Base-by-base conservation (phyloP, 192 early-diverging fungal species). In the Backusella westeae region DNA sequence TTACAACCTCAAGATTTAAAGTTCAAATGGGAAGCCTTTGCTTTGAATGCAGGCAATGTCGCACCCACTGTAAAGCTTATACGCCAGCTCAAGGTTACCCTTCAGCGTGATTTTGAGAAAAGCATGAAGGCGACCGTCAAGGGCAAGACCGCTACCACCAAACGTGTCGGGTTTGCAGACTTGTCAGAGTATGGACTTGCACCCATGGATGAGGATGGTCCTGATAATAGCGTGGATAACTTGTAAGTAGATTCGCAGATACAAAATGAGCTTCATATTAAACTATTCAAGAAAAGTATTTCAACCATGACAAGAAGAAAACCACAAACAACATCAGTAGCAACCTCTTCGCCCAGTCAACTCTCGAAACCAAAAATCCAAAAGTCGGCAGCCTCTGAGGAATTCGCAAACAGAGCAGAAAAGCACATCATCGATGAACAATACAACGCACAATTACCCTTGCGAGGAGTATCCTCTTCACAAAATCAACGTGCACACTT, bases 361-460 rank as follows among this genome's bases (percentile, higher is more conserved):
- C 10, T 23, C 12, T 38, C 34, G 0, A 26, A 14, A 39, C 34
- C 23, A 69, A 69, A 39, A 72, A 21, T 44, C n/a, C 23, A 21
- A 41, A 80, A 75, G 17, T 76, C 79, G 3, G 9, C n/a, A 15
- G 34, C 76, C 34, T 72, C 81, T 21, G 42, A 78, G 8, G 49
- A 72, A 75, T 88, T 88, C 66, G 71, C 68, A 6, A 85, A 89
- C 26, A 79, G 90, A 19, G 15, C 72, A 41, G 80, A 86, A 56
- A 80, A 78, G 19, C 86, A 81, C 53, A 83, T 88, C 23, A 80
- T 73, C 3, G 90, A 93, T 36, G 84, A 89, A 10, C 85, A 83
- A 0, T 84, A 89, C 44, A 93, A 93, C 72, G 65, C 78, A 0
- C 84, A 93, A 42, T 84, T 94, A 44, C 78, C 84, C 3, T 38